A percentile compares a stretch with the other conserved stretches of the same genome.
These are phyloP conservation scores for Pseudocercospora musae DNA, from an alignment of 2,329 filamentous ascomycete genomes.

Conservation along the genomic window DNA sequence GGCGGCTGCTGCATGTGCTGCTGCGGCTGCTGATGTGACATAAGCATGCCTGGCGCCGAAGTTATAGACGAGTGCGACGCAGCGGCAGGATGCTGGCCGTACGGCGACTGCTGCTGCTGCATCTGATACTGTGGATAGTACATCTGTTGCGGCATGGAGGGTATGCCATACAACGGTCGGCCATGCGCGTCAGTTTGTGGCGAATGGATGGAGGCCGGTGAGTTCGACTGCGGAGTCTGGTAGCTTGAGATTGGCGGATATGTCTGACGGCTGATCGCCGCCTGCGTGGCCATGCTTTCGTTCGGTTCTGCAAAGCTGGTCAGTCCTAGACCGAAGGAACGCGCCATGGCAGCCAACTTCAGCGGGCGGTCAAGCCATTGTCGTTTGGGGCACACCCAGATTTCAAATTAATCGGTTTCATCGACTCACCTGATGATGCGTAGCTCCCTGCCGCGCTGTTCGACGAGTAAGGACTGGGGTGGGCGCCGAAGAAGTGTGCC, in stretches of 20 bases:
- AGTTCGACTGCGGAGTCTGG: conserved; percentile 92
- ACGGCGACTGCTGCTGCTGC: conserved; percentile 54
- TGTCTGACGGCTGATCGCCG: conserved; percentile 61
- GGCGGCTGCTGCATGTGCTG: conserved; percentile 25
- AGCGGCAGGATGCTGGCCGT: conserved; percentile 53
- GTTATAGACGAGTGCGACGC: conserved; percentile 55
- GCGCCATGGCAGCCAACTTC: conserved; percentile 21
- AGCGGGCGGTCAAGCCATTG: conserved; percentile 15
- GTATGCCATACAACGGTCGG: conserved; percentile 79
- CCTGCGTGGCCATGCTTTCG: conserved; percentile 62
- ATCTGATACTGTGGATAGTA: conserved; percentile 63
- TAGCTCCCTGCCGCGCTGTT: conserved; percentile 80
- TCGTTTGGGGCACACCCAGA: conserved; percentile 17
- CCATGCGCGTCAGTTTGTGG: conserved; percentile 86
- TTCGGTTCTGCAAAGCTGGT: conserved; percentile 69
- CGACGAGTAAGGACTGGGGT: conserved; percentile 79
- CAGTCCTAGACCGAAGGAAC: conserved; percentile 32
- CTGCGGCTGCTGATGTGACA: conserved; percentile 51
- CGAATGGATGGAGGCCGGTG: conserved; percentile 87
- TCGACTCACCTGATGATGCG: conserved; percentile 73
- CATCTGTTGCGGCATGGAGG: conserved; percentile 79
- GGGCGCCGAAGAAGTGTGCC: conserved; percentile 69
- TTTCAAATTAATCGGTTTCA: conserved; percentile 22
- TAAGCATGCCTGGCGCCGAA: conserved; percentile 49
- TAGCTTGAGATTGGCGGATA: conserved; percentile 80